Evolutionary conservation across 2,329 filamentous ascomycete species (phyloP), one percentile per base, ranked within the genome.

Genomic region (Scleromitrula shiraiana): DNA sequence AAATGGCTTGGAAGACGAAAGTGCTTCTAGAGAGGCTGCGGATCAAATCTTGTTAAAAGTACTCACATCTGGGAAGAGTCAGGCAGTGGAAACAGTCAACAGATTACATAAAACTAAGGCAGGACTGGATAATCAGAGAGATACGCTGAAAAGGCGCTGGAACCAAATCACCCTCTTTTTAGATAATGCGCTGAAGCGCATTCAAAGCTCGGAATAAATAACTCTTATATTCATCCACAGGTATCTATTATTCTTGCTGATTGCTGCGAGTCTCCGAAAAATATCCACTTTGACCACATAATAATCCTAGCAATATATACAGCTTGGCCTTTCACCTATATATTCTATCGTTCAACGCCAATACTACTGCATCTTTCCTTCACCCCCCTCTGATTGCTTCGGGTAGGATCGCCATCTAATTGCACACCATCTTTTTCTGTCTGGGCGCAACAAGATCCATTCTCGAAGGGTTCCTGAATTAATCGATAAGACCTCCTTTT

Each of bases 1-100:
- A 1, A 30, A 35, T 33, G 68, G 68, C 2, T 57, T 64, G 5
- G 72, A 73, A 43, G 74, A 73, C 42, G 73, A 70, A 4, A 67
- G 68, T 52, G 60, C 53, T 10, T 69, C 73, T 46, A 67, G 72
- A 53, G 54, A 26, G 7, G 58, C 59, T 23, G 71, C 71, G 2
- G 62, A 74, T 51, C 22, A 50, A 10, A 20, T 70, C 40, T 54
- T 78, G 19, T 44, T 63, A 1, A 58, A 59, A 19, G 41, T 58
- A 3, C 46, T 64, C 22, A 50, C 20, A 19, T 26, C 27, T 15
- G 53, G 45, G 7, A 44, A 41, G n/a, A 39, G 36, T 6, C 46
- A 51, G 17, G 48, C 48, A 6, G 45, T 39, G 29, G 49, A 53
- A 37, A 55, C 17, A 8, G 33, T 56, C 1, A 43, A 38, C 22